Conservation (phyloP, 2,329 filamentous ascomycete genomes). For the Colletotrichum euphorbiae region DNA sequence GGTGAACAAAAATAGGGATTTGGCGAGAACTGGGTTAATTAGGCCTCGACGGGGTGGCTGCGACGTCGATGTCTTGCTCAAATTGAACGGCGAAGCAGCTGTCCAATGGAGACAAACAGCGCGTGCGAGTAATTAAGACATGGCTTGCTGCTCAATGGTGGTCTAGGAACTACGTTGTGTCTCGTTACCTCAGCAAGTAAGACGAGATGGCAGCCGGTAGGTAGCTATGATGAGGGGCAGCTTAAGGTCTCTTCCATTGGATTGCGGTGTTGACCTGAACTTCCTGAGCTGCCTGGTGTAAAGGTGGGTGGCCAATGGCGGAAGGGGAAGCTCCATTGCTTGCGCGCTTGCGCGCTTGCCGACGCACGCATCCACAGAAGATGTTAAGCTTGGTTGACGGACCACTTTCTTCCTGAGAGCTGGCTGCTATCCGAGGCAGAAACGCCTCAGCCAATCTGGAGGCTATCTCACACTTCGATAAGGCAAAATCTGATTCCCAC, state of each 20-base stretch:
- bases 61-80: not conserved
- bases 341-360: no score
- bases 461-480: slow-evolving; percentile 8
- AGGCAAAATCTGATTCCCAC: slow-evolving; percentile 22
- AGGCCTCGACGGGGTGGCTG: not conserved
- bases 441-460: not conserved
- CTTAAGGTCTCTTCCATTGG: no score
- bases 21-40: slow-evolving; percentile 5
- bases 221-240: not conserved
- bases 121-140: slow-evolving; percentile 32
- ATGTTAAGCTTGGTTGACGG: no score
- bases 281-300: no score
- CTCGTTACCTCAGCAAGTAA: slow-evolving; percentile 9
- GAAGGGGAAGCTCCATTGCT: no score
- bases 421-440: no score
- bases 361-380: no score
- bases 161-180: slow-evolving; percentile 4
- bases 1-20: not conserved
- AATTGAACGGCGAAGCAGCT: slow-evolving; percentile 2
- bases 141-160: not conserved
- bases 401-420: not conserved
- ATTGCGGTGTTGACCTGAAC: no score
- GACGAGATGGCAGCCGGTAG: not conserved
- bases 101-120: slow-evolving; percentile 19
- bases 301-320: no score